phyloP scores from a whole-genome alignment of 2,329 filamentous ascomycete genomes.

The Lojkania enalia region DNA sequence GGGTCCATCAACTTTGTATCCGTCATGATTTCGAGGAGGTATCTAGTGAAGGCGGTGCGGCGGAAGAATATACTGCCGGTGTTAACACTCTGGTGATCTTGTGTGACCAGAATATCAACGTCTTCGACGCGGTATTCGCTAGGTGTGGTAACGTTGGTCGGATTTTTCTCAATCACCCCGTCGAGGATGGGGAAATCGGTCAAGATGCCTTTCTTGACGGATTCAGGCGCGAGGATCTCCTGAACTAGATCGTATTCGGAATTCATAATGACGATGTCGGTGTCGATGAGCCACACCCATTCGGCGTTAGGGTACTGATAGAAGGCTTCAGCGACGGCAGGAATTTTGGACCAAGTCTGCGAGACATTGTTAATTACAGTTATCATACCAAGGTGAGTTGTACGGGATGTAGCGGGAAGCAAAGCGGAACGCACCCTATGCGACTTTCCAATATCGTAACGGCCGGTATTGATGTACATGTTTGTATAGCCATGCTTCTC shows the following conservation, averaged over 20 bases:
- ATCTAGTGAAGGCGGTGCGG: slow-evolving; percentile 42
- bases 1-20: slow-evolving; percentile 42
- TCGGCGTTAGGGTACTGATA: slow-evolving; percentile 42
- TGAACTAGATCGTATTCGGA: slow-evolving; percentile 37
- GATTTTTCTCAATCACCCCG: slow-evolving; percentile 31
- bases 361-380: slow-evolving; percentile 1
- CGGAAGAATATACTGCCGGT: slow-evolving; percentile 47
- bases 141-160: slow-evolving; percentile 31
- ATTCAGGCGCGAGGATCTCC: slow-evolving; percentile 39
- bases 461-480: slow-evolving; percentile 47
- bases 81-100: slow-evolving; percentile 48
- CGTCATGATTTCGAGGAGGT: slow-evolving; percentile 46
- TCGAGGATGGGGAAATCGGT: slow-evolving; percentile 32
- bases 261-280: slow-evolving; percentile 48
- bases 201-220: slow-evolving; percentile 33
- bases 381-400: not conserved
- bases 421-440: slow-evolving; percentile 31
- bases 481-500: slow-evolving; percentile 44
- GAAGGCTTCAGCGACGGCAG: slow-evolving; percentile 46
- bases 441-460: slow-evolving; percentile 43
- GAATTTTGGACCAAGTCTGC: slow-evolving; percentile 47
- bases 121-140: slow-evolving; percentile 35
- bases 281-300: slow-evolving; percentile 49
- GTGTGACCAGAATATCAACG: slow-evolving; percentile 46
- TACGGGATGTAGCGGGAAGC: not conserved